phyloP scores from a whole-genome alignment of 371 early-diverging fungal genomes.

The Haplosporangium sp. region DNA sequence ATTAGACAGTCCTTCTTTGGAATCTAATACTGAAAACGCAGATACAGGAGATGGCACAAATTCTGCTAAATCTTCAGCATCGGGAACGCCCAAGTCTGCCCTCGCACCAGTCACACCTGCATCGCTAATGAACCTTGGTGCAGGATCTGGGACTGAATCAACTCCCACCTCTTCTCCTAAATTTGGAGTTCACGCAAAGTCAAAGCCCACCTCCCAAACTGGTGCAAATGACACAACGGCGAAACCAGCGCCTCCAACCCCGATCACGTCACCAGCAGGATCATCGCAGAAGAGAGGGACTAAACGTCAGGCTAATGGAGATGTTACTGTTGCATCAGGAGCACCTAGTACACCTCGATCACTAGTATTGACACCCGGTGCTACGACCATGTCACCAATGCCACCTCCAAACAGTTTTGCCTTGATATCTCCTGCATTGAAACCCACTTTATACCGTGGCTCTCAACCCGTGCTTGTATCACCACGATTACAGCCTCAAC shows the following conservation, averaged over 20 bases:
- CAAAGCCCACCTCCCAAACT: constrained; percentile 13
- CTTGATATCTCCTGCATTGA: constrained; percentile 48
- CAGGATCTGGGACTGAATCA: constrained; percentile 51
- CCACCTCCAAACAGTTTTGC: constrained; percentile 48
- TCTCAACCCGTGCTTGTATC: constrained; percentile 24
- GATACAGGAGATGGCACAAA: background rate
- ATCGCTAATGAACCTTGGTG: constrained; percentile 72
- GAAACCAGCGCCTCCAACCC: background rate
- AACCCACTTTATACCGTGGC: constrained; percentile 45
- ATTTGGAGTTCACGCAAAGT: constrained; percentile 36
- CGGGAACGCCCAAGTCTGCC: constrained; percentile 41
- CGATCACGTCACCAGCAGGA: background rate
- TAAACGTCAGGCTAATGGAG: constrained; percentile 44
- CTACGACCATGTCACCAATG: constrained; percentile 38
- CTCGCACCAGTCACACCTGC: constrained; percentile 79
- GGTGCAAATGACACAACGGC: background rate
- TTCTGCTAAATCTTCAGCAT: background rate
- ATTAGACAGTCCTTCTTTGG: background rate
- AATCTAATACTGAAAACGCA: constrained; percentile 7
- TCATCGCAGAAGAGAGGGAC: constrained; percentile 35
- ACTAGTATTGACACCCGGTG: constrained; percentile 25
- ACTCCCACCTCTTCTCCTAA: constrained; percentile 51
- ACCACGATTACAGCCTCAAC: constrained; percentile 33
- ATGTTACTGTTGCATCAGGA: constrained; percentile 20
- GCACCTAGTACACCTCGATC: constrained; percentile 40